Base-by-base conservation (phyloP, 2,329 filamentous ascomycete genomes). In the Stachybotrys elegans region DNA sequence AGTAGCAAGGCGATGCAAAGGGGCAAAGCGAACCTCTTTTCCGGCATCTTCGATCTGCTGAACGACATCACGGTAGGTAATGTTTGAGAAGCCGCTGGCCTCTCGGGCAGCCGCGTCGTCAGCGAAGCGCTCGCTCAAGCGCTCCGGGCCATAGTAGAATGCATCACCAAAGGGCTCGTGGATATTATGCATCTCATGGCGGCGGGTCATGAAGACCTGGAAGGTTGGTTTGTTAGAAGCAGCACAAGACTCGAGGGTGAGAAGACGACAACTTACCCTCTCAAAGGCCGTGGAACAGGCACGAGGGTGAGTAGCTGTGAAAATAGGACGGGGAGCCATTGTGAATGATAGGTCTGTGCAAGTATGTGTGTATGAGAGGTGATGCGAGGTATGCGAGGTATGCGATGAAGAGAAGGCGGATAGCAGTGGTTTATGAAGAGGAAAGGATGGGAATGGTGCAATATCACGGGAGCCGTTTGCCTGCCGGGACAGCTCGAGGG, bases 241-340 rank as follows among this genome's bases (percentile, higher is more conserved):
- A 27, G 25, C 41, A 49, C n/a, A 36, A 36, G 31, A 41, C n/a
- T 2, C 21, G 12, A 41, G 36, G 34, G 21, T 35, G 22, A 19
- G n/a, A 4, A 39, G 8, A 22, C 20, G 32, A 16, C 17, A 47
- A 69, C 76, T 60, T 75, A 94, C 92, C 67, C 92, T 78, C 74
- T 98, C 93, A 71, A 97, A 98, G 22, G 93, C 93, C 40, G 93
- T 97, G 45, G 91, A 96, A 73, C 91, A 96, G 52, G 92, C 89
- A 67, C 93, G 79, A 27, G 93, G 93, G 68, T 97, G 92, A 57
- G 93, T 97, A 46, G 85, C 89, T 59, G 93, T 83, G 65, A 97
- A 97, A 65, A 97, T 88, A 31, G 93, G 64, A 71, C 76, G 63
- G 44, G 57, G 57, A 55, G 84, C 82, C 86, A 90, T 91, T 53